Evolutionary conservation across 768 basidiomycete genomes (phyloP), one percentile per base, ranked within the genome.

Genomic region (Rhizopogon roseolus): DNA sequence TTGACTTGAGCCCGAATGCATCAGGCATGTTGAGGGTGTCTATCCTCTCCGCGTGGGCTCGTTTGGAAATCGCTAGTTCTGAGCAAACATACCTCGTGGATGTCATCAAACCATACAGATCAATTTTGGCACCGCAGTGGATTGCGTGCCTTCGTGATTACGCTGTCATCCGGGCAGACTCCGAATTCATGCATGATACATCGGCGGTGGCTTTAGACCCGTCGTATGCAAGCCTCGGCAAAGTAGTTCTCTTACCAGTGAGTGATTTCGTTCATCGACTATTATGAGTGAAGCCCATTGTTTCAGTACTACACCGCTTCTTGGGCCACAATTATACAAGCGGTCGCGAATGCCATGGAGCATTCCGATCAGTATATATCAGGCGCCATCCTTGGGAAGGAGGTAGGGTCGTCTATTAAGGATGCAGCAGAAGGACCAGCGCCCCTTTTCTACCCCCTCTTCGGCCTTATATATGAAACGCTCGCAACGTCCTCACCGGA

Each of bases 21-120:
- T 90, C 93, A 0, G 88, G 93, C 38, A 96, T 97, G 91, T 72
- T 99, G 46, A 82, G 93, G 50, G 89, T 98, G 25, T 93, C 95
- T 1, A 90, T 91, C 1, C 73, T 98, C 37, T 90, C 93, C 1
- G 96, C 95, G 1, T 99, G 96, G 96, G 95, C 95, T 6, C 88
- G 96, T 65, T 76, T 99, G 14, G 83, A 93, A 63, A 80, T 93
- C 4, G 85, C 95, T 2, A 86, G 88, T 50, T 66, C 76, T 0
- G 76, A 81, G 32, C 92, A 94, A 62, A 60, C 67, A 1, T 98
- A 97, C 66, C 77, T 99, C 9, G 72, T 78, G 19, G 80, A 88
- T 36, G 90, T 99, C 1, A 79, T 98, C 42, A 81, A 85, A 55
- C 93, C 95, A 1, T 84, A 98, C 63, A 77, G 86, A 44, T 69